phyloP scores from a whole-genome alignment of 495 filamentous ascomycete genomes.

The Tuber indicum region DNA sequence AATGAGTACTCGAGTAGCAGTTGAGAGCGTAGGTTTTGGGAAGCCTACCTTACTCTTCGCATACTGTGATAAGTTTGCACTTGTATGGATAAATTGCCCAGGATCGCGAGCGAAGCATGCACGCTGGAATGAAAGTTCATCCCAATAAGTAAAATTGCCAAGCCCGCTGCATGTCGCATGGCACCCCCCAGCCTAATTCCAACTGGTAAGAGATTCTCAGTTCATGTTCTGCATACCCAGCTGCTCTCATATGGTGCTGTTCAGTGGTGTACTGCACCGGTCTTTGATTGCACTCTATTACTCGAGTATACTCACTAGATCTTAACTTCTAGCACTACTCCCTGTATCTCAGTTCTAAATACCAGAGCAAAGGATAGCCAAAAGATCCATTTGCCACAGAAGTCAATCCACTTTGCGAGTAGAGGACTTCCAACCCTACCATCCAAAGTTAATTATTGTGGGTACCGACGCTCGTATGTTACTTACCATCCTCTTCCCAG shows the following conservation, averaged over 20 bases:
- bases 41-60: not conserved
- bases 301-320: not conserved
- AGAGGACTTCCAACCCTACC: not conserved
- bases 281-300: not conserved
- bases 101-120: not conserved
- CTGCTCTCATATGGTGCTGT: not conserved
- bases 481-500: not conserved
- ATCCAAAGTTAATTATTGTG: not conserved
- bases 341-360: not conserved
- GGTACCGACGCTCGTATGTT: not conserved
- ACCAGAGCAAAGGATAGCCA: not conserved
- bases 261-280: not conserved
- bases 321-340: not conserved
- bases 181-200: not conserved
- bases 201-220: not conserved
- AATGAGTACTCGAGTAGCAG: not conserved
- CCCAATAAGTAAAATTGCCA: not conserved
- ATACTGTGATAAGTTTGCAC: not conserved
- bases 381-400: not conserved
- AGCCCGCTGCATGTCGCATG: not conserved
- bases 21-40: not conserved
- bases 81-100: not conserved
- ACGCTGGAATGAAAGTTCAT: not conserved
- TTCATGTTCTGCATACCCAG: not conserved
- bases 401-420: not conserved